Evolutionary conservation across 768 basidiomycete genomes (phyloP).

Genomic region (Rhodotorula paludigena): DNA sequence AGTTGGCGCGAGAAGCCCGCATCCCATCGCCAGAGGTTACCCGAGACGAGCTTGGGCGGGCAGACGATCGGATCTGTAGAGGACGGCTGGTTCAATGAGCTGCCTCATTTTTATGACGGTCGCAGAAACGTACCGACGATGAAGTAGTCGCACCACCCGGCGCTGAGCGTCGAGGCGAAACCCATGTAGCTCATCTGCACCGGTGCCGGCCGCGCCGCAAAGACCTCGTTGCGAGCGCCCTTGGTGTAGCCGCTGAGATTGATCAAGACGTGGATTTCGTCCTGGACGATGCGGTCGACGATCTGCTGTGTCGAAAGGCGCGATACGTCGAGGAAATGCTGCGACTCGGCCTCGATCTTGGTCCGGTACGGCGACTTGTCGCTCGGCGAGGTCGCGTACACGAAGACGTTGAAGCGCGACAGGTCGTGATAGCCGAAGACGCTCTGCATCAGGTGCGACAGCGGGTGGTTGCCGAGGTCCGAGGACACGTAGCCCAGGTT

Average conservation of each 20-base stretch:
- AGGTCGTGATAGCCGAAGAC: slow-evolving; percentile 53
- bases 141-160: slow-evolving; percentile 45
- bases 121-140: slow-evolving; percentile 34
- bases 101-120: no score
- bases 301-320: slow-evolving; percentile 48
- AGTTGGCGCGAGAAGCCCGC: no score
- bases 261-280: slow-evolving; percentile 54
- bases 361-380: slow-evolving; percentile 53
- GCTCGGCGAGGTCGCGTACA: slow-evolving; percentile 55
- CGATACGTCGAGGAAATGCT: slow-evolving; percentile 53
- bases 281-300: slow-evolving; percentile 49
- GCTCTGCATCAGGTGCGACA: slow-evolving; percentile 56
- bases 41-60: slow-evolving; percentile 44
- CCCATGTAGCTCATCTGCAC: slow-evolving; percentile 55
- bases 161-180: slow-evolving; percentile 54
- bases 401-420: slow-evolving; percentile 50
- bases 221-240: slow-evolving; percentile 56
- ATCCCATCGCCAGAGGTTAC: slow-evolving; percentile 34
- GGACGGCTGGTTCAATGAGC: neutral
- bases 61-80: slow-evolving; percentile 52
- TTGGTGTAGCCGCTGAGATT: slow-evolving; percentile 54
- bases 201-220: slow-evolving; percentile 54
- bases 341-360: slow-evolving; percentile 51
- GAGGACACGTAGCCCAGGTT: slow-evolving; percentile 56
- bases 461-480: slow-evolving; percentile 56